Base-by-base conservation (phyloP, 352 stramenopile species). In the Phytophthora uliginosa region DNA sequence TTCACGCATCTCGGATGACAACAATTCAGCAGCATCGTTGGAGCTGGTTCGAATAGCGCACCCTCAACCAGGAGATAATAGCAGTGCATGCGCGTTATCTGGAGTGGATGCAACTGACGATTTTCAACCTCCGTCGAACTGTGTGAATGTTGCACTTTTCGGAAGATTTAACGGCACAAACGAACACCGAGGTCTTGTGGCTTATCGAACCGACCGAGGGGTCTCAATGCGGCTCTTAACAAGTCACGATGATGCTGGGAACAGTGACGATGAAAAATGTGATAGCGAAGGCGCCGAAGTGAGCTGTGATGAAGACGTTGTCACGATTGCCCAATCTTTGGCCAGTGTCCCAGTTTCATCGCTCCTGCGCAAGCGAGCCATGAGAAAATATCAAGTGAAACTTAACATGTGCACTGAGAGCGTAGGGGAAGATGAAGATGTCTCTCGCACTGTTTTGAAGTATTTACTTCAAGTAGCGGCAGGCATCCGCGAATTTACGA, bases 371-470 rank as follows among this genome's bases (percentile, higher is more conserved):
- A 58, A 71, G n/a, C 31, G n/a, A 17, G 12, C 18, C 1, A 22
- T 72, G 36, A 54, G 51, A 24, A 55, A 42, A 2, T 73, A 58
- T 66, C 60, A 66, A 40, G 33, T 34, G 31, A 68, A 74, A 33
- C 28, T 77, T 48, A 15, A 55, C 40, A 9, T 24, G 0, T 77
- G 73, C 28, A 66, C 58, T 4, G 42, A 26, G 1, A 55, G 45
- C 47, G 74, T 80, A 69, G 73, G 73, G 50, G n/a, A 75, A 38
- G 59, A 62, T 17, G 69, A 80, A 17, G 73, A 77, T 15, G 64
- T 66, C 5, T 66, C 69, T n/a, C 60, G 73, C 28, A 20, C 47
- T 18, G 53, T 80, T 51, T 40, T 80, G 1, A 60, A 63, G 15
- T 22, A 63, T 17, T 71, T 79, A 33, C 51, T 70, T 40, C 7